Conservation (phyloP, 768 basidiomycete species). For the Mycena sanguinolenta region DNA sequence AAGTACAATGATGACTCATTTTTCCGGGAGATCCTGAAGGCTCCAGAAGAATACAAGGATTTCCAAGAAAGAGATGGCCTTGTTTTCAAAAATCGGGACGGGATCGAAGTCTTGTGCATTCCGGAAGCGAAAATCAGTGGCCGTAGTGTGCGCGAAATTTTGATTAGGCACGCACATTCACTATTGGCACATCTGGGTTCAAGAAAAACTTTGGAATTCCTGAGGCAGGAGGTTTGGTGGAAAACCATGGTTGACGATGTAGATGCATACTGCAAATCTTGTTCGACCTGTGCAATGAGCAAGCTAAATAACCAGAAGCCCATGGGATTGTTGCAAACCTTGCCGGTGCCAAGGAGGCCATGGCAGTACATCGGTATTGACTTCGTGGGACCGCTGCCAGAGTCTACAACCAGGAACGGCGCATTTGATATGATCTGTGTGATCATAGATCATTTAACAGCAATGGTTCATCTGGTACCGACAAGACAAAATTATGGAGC, state of each 20-base stretch:
- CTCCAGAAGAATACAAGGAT: constrained; percentile 42
- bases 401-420: constrained; percentile 35
- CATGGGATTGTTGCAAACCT: neutral
- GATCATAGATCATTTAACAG: constrained; percentile 40
- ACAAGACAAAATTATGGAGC: too few relatives aligned
- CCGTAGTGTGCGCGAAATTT: constrained; percentile 30
- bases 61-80: constrained; percentile 43
- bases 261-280: constrained; percentile 11
- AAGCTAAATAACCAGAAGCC: constrained; percentile 4
- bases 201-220: constrained; percentile 43
- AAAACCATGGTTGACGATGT: constrained; percentile 25
- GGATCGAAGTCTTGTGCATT: constrained; percentile 35
- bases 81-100: constrained; percentile 30
- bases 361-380: constrained; percentile 1
- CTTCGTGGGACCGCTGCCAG: constrained; percentile 35
- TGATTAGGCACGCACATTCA: constrained; percentile 53
- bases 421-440: constrained; percentile 41
- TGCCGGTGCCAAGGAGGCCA: neutral
- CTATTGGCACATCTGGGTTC: constrained; percentile 51
- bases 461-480: constrained; percentile 43
- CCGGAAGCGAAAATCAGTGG: constrained; percentile 37
- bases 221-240: constrained; percentile 29
- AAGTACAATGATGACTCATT: constrained; percentile 19
- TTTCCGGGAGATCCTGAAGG: constrained; percentile 45
- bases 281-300: constrained; percentile 34